Evolutionary conservation across 768 basidiomycete species (phyloP), one percentile per base, ranked within the genome.

Genomic region (Tremella mesenterica): DNA sequence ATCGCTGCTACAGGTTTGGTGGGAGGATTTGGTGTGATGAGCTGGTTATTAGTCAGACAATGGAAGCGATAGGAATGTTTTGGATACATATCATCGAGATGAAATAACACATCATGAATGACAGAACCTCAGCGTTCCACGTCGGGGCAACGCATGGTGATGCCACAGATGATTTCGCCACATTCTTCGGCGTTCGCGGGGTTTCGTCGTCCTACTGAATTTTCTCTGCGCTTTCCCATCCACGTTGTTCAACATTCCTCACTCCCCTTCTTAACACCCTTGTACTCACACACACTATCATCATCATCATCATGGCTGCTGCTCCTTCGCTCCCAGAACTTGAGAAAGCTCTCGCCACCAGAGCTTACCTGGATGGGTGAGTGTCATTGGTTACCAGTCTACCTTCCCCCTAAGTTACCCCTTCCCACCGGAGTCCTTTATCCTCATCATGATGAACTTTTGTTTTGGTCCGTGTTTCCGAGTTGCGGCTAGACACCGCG

Each of bases 261-360:
- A 23, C 38, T 4, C 14, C 4, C 6, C n/a, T 8, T 41, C 38
- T 10, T 18, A 34, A 18, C 33, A 34, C 38, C n/a, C n/a, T n/a
- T 41, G 4, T 5, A 41, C 4, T 41, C 38, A 18, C 4, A 18
- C 38, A 41, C 23, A 41, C 23, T 23, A 5, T 14, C n/a, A n/a
- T 41, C 38, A 41, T 18, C 38, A 41, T 41, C 38, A 16, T 41
- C 38, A 16, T 23, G n/a, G 23, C 23, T n/a, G n/a, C 38, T 4
- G n/a, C 23, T 23, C 38, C 38, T 5, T 18, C 38, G 8, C n/a
- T 73, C 56, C 63, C 67, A 49, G 62, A 85, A 61, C 85, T 96
- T 70, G 87, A 97, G 72, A 73, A 83, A 53, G 88, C 92, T 80
- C 87, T 99, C 66, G 73, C 83, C 52, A 81, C 84, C 68, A 65